Evolutionary conservation across 2,329 filamentous ascomycete species (phyloP), one percentile per base, ranked within the genome.

Genomic region (Phaeosphaeria sp.): DNA sequence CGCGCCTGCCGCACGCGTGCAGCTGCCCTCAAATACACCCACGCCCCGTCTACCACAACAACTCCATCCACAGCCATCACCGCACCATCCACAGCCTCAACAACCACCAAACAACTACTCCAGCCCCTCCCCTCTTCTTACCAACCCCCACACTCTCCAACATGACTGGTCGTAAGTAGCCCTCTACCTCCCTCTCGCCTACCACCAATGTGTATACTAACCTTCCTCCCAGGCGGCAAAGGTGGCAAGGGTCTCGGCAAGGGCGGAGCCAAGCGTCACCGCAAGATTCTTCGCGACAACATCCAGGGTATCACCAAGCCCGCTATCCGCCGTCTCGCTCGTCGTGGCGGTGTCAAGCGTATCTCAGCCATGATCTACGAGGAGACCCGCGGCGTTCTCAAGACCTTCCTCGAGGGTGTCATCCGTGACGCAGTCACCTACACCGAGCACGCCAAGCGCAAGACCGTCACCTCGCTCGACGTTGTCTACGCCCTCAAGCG

Each of bases 391-490:
- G 87, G 87, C 84, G 89, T 91, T 64, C 86, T 91, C 74, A 91
- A 91, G 86, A 89, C 88, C 69, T 91, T 90, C 87, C 87, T 91
- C 66, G 89, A 90, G 82, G 85, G 86, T 74, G 89, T 91, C 79
- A 91, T 91, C 74, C 89, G 89, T 78, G 89, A 91, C 66, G 89
- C 89, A 64, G 89, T 91, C 81, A 91, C 89, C 76, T 91, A 91
- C 83, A 91, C 89, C 55, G 89, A 91, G 83, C 89, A 91, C 82
- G 89, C 89, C 81, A 91, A 91, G 87, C 87, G 89, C 81, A 91
- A 91, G 88, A 91, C 89, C 15, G 89, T 91, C 79, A 91, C 85
- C 49, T 87, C 85, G 4, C 84, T 88, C 64, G 85, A 88, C 69
- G 86, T 88, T 39, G 85, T 88, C 77, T 87, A 87, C 71, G 84